These are phyloP conservation scores for Bacterosira constricta DNA, from an alignment of 108 stramenopile species.

Conservation along the genomic window DNA sequence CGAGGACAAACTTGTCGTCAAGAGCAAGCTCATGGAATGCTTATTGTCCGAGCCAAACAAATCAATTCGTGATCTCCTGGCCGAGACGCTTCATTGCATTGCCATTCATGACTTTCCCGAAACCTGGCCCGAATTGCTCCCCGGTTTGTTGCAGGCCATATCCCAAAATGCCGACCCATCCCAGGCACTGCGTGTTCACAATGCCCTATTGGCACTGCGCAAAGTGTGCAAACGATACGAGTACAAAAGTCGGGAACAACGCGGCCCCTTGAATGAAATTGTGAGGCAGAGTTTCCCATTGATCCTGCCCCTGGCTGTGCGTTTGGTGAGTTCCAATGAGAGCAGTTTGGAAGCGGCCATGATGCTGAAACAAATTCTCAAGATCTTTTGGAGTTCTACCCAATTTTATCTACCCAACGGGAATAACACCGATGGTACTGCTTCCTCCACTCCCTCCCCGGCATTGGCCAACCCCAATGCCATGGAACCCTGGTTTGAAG, in stretches of 20 bases:
- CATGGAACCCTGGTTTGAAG: constrained; percentile 91
- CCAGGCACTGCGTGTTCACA: constrained; percentile 85
- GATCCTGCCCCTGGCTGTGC: constrained; percentile 77
- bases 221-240: constrained; percentile 97
- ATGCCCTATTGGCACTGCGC: constrained; percentile 91
- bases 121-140: constrained; percentile 89
- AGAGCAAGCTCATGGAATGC: constrained; percentile 75
- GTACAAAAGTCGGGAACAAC: constrained; percentile 91
- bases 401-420: constrained; percentile 91
- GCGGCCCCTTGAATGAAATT: constrained; percentile 91
- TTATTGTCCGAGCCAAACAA: constrained; percentile 87
- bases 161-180: constrained; percentile 63
- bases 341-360: constrained; percentile 86
- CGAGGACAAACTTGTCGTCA: constrained; percentile 72
- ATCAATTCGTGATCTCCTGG: constrained; percentile 87
- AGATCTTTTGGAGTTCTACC: constrained; percentile 97
- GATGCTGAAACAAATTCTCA: constrained; percentile 95
- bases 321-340: constrained; percentile 65
- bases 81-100: constrained; percentile 90
- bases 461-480: constrained; percentile 70
- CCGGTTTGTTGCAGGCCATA: constrained; percentile 81
- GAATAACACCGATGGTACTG: constrained; percentile 60
- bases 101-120: constrained; percentile 94
- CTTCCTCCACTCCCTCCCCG: constrained; percentile 36
- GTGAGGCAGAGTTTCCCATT: constrained; percentile 86